These are phyloP conservation scores for Suillus cothurnatus DNA, from an alignment of 768 basidiomycete genomes.

Conservation along the genomic window DNA sequence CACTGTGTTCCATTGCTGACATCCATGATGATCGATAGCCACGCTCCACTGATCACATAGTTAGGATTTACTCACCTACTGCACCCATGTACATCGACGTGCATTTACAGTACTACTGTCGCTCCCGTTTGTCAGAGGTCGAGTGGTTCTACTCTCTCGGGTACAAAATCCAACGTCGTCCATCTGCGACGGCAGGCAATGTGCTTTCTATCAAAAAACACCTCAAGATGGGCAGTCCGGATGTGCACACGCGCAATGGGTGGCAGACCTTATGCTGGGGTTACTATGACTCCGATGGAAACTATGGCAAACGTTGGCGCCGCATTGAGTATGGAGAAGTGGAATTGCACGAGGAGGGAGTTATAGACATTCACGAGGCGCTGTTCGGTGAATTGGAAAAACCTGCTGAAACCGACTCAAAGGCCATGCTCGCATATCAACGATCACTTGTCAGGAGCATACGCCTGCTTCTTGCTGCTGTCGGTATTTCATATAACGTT, in stretches of 20 bases:
- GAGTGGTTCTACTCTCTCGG: conserved; percentile 19
- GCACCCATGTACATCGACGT: conserved; percentile 19
- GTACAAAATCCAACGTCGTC: conserved; percentile 7
- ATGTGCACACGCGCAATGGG: neutral
- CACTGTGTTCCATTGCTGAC: neutral
- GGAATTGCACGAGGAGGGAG: neutral
- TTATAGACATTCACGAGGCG: neutral
- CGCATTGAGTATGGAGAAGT: neutral
- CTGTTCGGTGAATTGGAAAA: neutral
- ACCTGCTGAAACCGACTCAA: neutral
- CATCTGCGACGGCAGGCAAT: neutral
- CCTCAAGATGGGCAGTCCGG: neutral
- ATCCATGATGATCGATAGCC: conserved; percentile 1
- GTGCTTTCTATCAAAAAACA: neutral
- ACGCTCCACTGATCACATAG: conserved; percentile 5
- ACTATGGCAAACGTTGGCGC: neutral
- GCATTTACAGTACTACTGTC: conserved; percentile 18
- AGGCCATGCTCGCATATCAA: neutral
- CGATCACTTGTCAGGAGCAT: neutral
- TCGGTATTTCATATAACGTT: neutral
- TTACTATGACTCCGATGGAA: neutral
- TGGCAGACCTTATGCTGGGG: neutral
- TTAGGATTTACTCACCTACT: conserved; percentile 13
- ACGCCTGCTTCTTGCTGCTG: neutral
- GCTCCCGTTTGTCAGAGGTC: neutral